These are phyloP conservation scores for Suillus variegatus DNA, from an alignment of 768 basidiomycete species.

Conservation along the genomic window DNA sequence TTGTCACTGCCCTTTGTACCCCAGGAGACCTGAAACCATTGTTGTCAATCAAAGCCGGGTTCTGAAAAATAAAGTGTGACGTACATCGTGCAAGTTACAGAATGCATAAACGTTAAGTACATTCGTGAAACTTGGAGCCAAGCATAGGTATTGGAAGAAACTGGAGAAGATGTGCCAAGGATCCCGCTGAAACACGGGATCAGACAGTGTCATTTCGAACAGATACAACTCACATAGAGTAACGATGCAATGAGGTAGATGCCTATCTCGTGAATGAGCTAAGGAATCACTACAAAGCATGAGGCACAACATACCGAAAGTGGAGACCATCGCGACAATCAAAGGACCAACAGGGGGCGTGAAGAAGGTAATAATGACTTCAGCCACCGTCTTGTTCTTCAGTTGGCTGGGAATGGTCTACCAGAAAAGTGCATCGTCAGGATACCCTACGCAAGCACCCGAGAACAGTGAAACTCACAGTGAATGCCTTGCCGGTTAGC, in stretches of 20 bases:
- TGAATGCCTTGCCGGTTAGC: slow-evolving; percentile 79
- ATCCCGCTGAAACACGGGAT: slow-evolving; percentile 62
- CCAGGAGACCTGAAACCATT: slow-evolving; percentile 69
- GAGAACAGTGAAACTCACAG: slow-evolving; percentile 40
- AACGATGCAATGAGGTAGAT: slow-evolving; percentile 85
- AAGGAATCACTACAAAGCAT: not conserved
- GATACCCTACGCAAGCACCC: not conserved
- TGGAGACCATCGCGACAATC: slow-evolving; percentile 86
- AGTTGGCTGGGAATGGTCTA: slow-evolving; percentile 58
- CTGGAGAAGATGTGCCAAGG: slow-evolving; percentile 98
- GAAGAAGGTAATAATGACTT: slow-evolving; percentile 66
- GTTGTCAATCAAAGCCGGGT: not conserved
- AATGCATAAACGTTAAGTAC: slow-evolving; percentile 97
- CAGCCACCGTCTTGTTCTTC: slow-evolving; percentile 44
- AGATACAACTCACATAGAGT: slow-evolving; percentile 65
- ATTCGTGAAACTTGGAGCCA: slow-evolving; percentile 94
- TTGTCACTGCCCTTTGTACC: slow-evolving; percentile 96
- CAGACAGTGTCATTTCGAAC: slow-evolving; percentile 6
- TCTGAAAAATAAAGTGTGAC: slow-evolving; percentile 19
- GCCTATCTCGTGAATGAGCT: slow-evolving; percentile 36
- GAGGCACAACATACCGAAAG: slow-evolving; percentile 59
- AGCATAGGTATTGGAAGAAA: slow-evolving; percentile 85
- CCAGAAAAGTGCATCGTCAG: slow-evolving; percentile 8
- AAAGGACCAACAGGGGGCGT: slow-evolving; percentile 76
- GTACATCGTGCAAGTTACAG: slow-evolving; percentile 91